Evolutionary conservation across 257 asterid genomes (phyloP).

Genomic region (Anisodus tanguticus): DNA sequence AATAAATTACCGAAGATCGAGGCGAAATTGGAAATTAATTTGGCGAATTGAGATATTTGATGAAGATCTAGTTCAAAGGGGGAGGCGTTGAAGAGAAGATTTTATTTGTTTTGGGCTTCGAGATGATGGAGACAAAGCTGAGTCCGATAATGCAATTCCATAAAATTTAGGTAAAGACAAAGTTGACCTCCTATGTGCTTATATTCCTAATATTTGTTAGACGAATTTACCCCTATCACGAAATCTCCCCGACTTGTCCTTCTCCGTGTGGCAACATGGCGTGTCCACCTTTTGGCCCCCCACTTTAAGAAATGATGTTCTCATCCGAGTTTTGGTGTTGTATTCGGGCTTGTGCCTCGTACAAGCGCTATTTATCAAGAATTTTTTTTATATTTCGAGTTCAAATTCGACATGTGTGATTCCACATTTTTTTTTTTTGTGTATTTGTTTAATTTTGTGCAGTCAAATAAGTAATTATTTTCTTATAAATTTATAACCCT

Average conservation of each 20-base stretch:
- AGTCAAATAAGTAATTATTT: no score
- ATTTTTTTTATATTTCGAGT: no score
- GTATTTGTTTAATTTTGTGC: no score
- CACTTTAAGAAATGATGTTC: neutral
- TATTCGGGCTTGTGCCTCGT: no score
- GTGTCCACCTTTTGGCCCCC: neutral
- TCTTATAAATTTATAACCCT: no score
- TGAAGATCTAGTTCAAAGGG: constrained; percentile 7
- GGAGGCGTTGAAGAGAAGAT: neutral
- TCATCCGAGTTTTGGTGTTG: no score
- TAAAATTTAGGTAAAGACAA: neutral
- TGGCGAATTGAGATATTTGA: neutral
- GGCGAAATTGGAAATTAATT: neutral
- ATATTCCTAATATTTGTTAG: neutral
- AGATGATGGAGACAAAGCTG: neutral
- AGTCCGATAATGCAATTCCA: neutral
- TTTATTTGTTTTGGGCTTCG: neutral
- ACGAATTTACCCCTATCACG: neutral
- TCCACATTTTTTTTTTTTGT: no score
- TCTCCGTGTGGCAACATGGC: neutral
- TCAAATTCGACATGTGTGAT: no score
- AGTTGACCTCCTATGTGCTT: neutral
- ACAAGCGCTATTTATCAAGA: no score
- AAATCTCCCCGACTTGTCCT: neutral
- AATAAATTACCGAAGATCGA: constrained; percentile 15